Percentiles rank a stretch among this genome's conserved stretches.
Evolutionary conservation across 2,329 filamentous ascomycete genomes (phyloP).

Genomic region (Alternaria metachromatica): DNA sequence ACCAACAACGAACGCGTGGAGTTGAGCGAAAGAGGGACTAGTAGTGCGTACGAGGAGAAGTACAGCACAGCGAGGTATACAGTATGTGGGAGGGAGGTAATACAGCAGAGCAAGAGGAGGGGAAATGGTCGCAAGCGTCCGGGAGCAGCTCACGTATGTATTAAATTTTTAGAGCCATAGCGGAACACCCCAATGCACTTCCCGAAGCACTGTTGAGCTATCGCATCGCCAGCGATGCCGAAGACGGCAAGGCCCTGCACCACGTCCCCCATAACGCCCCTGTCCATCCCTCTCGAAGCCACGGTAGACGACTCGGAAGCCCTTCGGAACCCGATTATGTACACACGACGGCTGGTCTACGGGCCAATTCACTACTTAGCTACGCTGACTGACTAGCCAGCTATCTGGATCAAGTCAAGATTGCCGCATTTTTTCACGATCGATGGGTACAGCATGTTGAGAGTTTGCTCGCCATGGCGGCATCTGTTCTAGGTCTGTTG

Average conservation of each 20-base stretch:
- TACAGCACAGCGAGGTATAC: constrained; percentile 11
- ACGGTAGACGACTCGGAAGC: constrained; percentile 22
- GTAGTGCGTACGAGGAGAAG: constrained; percentile 16
- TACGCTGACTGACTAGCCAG: not conserved
- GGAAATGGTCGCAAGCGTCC: constrained; percentile 4
- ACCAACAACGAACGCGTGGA: constrained; percentile 25
- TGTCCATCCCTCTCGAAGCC: constrained; percentile 20
- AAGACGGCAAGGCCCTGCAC: constrained; percentile 28
- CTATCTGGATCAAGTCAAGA: not conserved
- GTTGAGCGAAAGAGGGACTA: not conserved
- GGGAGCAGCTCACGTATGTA: constrained; percentile 17
- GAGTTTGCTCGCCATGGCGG: constrained; percentile 8
- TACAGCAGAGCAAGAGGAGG: constrained; percentile 11
- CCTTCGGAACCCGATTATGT: constrained; percentile 18
- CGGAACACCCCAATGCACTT: constrained; percentile 40
- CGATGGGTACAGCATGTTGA: not conserved
- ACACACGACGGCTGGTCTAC: not conserved
- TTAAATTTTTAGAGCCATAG: constrained; percentile 32
- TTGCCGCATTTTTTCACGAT: not conserved
- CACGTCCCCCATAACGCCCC: constrained; percentile 26
- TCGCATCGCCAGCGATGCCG: constrained; percentile 39
- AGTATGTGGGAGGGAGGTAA: constrained; percentile 3
- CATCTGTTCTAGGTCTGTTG: constrained; percentile 19
- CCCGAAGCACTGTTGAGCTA: constrained; percentile 47
- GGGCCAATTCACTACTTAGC: not conserved